phyloP scores from a whole-genome alignment of 2,329 filamentous ascomycete genomes.

The Ceratocystis variospora region DNA sequence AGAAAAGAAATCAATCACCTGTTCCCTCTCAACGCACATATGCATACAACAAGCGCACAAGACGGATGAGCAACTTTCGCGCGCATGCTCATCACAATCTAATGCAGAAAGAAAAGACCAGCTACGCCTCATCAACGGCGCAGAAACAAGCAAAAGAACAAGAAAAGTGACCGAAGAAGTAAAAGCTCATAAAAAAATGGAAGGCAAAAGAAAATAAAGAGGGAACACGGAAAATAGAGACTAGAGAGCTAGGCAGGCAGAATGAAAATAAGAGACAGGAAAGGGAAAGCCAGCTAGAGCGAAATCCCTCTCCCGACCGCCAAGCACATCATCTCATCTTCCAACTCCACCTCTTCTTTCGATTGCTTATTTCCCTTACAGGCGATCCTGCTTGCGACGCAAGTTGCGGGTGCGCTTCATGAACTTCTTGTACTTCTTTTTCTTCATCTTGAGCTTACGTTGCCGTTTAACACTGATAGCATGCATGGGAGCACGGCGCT shows the following conservation, averaged over 20 bases:
- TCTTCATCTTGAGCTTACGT: slow-evolving; percentile 98
- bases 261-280: background rate
- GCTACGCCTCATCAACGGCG: background rate
- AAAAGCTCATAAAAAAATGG: background rate
- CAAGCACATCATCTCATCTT: background rate
- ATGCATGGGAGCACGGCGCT: slow-evolving; percentile 46
- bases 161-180: background rate
- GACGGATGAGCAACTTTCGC: background rate
- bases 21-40: background rate
- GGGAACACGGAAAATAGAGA: background rate
- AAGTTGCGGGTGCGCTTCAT: slow-evolving; percentile 82
- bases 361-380: slow-evolving; percentile 28
- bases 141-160: slow-evolving; percentile 3
- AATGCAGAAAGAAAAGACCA: slow-evolving; percentile 6
- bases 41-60: background rate
- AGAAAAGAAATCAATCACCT: background rate
- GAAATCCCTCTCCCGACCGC: background rate
- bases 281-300: background rate
- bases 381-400: slow-evolving; percentile 68
- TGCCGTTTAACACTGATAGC: slow-evolving; percentile 86
- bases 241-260: background rate
- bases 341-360: too few species aligned
- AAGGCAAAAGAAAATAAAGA: background rate
- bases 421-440: slow-evolving; percentile 99
- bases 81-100: background rate